Evolutionary conservation across 257 asterid species (phyloP), one percentile per base, ranked within the genome.

Genomic region (Perilla frutescens): DNA sequence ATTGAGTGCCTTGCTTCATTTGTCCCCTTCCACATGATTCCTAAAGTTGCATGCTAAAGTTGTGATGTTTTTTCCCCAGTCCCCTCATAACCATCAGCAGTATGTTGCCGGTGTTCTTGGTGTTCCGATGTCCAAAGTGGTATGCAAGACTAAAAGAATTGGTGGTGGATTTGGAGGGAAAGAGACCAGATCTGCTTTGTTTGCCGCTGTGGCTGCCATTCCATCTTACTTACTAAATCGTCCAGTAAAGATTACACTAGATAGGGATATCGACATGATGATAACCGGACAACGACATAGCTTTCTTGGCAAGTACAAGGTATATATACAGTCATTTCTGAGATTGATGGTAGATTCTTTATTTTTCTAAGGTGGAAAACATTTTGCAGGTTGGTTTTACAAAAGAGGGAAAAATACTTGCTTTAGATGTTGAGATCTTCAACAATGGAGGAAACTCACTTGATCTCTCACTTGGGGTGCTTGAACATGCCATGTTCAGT

Each of bases 141-240:
- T 94, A 49, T 94, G 99, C 88, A 94, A 83, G 88, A 90, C 96
- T 49, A 94, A 91, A 89, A 83, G 99, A 86, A 87, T 94, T 62
- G 99, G 97, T 26, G 99, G 99, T 83, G 99, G 97, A 58, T 94
- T 94, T 78, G 99, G 99, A 72, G 99, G 99, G 68, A 94, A 94
- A 86, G 99, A 94, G 77, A 94, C 97, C 58, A 88, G 97, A 71
- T 88, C 97, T 50, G 97, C 91, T 79, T 68, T 84, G 44, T 26
- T 94, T 82, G 96, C 97, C 74, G 97, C 93, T 14, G 91, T 62
- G 62, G 97, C 88, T 29, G 88, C 99, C 26, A 75, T 91, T 76
- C 97, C 99, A 49, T 90, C 99, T n/a, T 94, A 88, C 79, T 65
- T 91, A 70, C 83, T 94, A 71, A 89, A 94, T 73, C 81, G 93